Conservation (phyloP, 495 filamentous ascomycete species). For the Evansstolkia leycettana region DNA sequence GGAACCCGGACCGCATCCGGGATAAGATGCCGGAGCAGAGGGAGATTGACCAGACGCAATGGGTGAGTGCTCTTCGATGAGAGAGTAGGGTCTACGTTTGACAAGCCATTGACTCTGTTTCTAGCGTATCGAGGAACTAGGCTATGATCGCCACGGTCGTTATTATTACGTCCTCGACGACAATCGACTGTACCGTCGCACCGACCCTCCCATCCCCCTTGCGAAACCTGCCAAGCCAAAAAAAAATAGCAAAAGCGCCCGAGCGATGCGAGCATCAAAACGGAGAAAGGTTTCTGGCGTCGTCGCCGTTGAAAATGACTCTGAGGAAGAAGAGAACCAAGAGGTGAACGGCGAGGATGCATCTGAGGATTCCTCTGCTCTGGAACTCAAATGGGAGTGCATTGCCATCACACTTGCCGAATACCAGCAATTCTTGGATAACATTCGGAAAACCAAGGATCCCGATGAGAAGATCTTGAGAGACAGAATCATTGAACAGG, state of each 20-base stretch:
- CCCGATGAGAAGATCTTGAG: slow-evolving; percentile 68
- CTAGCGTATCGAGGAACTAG: slow-evolving; percentile 87
- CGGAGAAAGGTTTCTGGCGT: slow-evolving; percentile 48
- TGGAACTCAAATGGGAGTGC: slow-evolving; percentile 80
- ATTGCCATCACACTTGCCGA: slow-evolving; percentile 69
- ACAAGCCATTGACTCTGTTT: slow-evolving; percentile 7
- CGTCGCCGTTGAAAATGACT: slow-evolving; percentile 38
- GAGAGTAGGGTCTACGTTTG: background rate
- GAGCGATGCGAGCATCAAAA: slow-evolving; percentile 57
- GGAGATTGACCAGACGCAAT: slow-evolving; percentile 67
- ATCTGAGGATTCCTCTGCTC: slow-evolving; percentile 47
- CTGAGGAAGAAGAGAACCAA: slow-evolving; percentile 32
- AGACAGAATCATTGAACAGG: slow-evolving; percentile 54
- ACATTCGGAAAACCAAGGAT: slow-evolving; percentile 62
- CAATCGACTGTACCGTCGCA: slow-evolving; percentile 79
- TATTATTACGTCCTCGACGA: slow-evolving; percentile 88
- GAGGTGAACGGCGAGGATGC: slow-evolving; percentile 25
- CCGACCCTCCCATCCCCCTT: slow-evolving; percentile 50
- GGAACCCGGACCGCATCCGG: slow-evolving; percentile 71
- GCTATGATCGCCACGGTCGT: slow-evolving; percentile 75
- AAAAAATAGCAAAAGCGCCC: slow-evolving; percentile 63
- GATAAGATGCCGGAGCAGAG: slow-evolving; percentile 76
- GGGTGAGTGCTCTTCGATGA: slow-evolving; percentile 46
- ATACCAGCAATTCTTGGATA: slow-evolving; percentile 58
- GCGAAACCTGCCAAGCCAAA: slow-evolving; percentile 54